Conservation (phyloP, 768 basidiomycete species). For the Chlorophyllum brunneum region DNA sequence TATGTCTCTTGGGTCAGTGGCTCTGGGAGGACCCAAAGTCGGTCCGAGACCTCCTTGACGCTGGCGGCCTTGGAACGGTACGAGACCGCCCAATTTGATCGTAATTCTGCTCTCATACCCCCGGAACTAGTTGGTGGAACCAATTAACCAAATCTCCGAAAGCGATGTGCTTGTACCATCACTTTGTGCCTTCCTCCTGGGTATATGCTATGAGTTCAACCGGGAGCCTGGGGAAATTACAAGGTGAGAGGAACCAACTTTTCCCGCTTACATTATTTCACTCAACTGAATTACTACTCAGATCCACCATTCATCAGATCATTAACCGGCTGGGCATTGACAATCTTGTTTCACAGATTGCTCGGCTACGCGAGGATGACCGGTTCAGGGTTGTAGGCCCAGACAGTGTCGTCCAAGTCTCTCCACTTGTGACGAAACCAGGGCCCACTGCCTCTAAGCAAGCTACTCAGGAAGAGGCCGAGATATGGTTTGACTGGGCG, state of each 20-base stretch:
- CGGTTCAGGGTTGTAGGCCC: constrained; percentile 89
- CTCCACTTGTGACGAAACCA: constrained; percentile 34
- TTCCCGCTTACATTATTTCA: not conserved
- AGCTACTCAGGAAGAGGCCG: constrained; percentile 59
- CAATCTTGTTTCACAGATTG: constrained; percentile 81
- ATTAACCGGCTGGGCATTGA: constrained; percentile 88
- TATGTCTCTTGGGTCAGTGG: constrained; percentile 86
- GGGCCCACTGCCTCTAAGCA: constrained; percentile 31
- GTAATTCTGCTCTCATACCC: not conserved
- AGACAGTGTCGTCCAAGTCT: constrained; percentile 68
- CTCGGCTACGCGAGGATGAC: constrained; percentile 86
- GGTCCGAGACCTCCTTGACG: constrained; percentile 85
- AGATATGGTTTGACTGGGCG: constrained; percentile 97
- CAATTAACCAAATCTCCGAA: constrained; percentile 87
- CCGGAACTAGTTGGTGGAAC: constrained; percentile 78
- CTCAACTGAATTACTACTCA: constrained; percentile 23
- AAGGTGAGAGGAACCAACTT: constrained; percentile 45
- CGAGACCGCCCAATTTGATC: constrained; percentile 17
- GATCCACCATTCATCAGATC: constrained; percentile 85
- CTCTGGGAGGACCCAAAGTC: constrained; percentile 93
- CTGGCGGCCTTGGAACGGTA: constrained; percentile 88
- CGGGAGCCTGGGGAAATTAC: constrained; percentile 94
- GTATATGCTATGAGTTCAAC: constrained; percentile 95
- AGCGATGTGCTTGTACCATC: constrained; percentile 85
- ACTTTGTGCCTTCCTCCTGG: constrained; percentile 86